Conservation (phyloP, 2,329 filamentous ascomycete genomes). For the Talaromyces islandicus region DNA sequence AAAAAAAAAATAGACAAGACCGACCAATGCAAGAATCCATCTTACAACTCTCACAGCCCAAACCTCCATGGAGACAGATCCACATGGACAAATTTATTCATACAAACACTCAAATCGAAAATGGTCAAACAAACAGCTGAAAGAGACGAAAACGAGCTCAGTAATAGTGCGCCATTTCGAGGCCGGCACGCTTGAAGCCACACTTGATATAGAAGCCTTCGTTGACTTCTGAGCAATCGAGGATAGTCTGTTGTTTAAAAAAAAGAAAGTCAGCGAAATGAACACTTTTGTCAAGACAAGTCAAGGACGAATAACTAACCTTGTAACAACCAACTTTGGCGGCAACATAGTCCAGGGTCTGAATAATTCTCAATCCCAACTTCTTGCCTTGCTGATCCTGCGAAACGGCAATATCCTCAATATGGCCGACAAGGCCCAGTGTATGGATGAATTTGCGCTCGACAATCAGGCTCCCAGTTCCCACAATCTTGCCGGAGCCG, state of each 20-base stretch:
- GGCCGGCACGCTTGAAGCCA: slow-evolving; percentile 81
- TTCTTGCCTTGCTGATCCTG: slow-evolving; percentile 98
- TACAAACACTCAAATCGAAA: not conserved
- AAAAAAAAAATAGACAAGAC: not conserved
- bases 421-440: slow-evolving; percentile 69
- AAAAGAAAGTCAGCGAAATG: not conserved
- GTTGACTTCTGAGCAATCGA: slow-evolving; percentile 94
- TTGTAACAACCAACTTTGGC: slow-evolving; percentile 91
- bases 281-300: not conserved
- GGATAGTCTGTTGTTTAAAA: slow-evolving; percentile 62
- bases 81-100: not conserved
- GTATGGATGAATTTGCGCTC: slow-evolving; percentile 68
- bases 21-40: not conserved
- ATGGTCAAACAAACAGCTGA: not conserved
- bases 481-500: slow-evolving; percentile 65
- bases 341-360: slow-evolving; percentile 84
- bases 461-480: slow-evolving; percentile 81
- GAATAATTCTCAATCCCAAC: slow-evolving; percentile 83
- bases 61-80: not conserved
- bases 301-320: slow-evolving; percentile 35
- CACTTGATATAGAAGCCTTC: slow-evolving; percentile 98
- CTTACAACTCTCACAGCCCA: not conserved
- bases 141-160: slow-evolving; percentile 10
- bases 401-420: slow-evolving; percentile 94
- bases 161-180: slow-evolving; percentile 98